Base-by-base conservation (phyloP, 2,329 filamentous ascomycete species). In the Rutstroemia sp. region DNA sequence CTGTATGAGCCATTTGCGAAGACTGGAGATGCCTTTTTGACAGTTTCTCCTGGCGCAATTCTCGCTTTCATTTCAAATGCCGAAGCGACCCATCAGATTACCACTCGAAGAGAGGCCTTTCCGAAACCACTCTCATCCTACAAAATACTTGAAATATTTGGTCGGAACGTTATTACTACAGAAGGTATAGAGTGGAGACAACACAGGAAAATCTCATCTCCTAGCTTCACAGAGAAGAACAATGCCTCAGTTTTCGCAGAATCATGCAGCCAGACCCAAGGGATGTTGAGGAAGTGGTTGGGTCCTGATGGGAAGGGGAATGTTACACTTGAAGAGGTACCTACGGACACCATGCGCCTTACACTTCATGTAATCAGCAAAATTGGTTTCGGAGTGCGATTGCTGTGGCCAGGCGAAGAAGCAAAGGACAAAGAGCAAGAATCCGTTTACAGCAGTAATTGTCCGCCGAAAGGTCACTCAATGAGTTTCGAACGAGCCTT, bases 221-320 rank as follows among this genome's bases (percentile, higher is more conserved):
- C 87, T 0, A 82, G 82, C 4, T 92, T 92, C 70, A 89, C 86
- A 57, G 88, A 92, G 73, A 83, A 79, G 71, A 92, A 89, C 69
- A 85, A 88, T 56, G 75, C 78, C 14, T 69, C 88, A 25, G 83
- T 88, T 1, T 89, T 84, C 70, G 73, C 72, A 8, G 84, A 88
- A 67, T 77, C 79, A 1, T 73, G 87, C 55, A 72, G 75, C 56
- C 87, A 92, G 72, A 80, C 86, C 0, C 73, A 79, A 59, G 77
- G 78, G 12, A 79, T 89, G 79, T 65, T 88, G 30, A 68, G 71
- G 38, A 74, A 76, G 48, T 88, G 84, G 83, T 71, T 79, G 5
- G 74, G 72, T 0, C 64, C 69, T 4, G 69, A 73, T 36, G 71
- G 71, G 3, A 60, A 67, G 54, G 72, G 65, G 6, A 74, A 74